Evolutionary conservation across 108 stramenopile genomes (phyloP).

Genomic region (Skeletonema costatum): DNA sequence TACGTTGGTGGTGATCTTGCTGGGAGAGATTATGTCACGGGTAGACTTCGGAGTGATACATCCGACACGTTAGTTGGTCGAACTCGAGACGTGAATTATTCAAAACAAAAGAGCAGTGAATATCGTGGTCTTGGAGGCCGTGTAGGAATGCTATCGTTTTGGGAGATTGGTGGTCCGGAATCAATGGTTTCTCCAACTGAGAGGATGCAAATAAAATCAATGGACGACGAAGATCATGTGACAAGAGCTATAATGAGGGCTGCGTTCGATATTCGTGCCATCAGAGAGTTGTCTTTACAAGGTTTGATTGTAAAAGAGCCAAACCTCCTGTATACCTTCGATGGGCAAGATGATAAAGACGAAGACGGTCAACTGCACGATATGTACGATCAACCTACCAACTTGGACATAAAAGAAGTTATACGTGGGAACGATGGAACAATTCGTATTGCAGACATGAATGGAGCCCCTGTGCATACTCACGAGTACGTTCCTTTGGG

Average conservation of each 20-base stretch:
- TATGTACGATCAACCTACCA: constrained; percentile 1
- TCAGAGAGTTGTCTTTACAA: constrained; percentile 28
- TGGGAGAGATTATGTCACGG: constrained; percentile 16
- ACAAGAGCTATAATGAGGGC: constrained; percentile 20
- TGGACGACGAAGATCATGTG: constrained; percentile 40
- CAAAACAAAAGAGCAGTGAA: background rate
- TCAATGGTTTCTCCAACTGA: constrained; percentile 1
- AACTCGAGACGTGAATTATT: background rate
- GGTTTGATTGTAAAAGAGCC: constrained; percentile 37
- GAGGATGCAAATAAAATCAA: constrained; percentile 31
- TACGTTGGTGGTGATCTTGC: constrained; percentile 33
- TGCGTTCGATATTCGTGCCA: constrained; percentile 29
- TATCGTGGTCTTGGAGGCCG: constrained; percentile 28
- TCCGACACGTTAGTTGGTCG: constrained; percentile 18
- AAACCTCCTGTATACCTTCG: constrained; percentile 33
- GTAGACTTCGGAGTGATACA: constrained; percentile 2
- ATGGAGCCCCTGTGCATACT: background rate
- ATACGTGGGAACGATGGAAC: constrained; percentile 16
- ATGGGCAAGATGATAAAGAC: constrained; percentile 21
- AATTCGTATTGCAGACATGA: constrained; percentile 5
- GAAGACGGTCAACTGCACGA: background rate
- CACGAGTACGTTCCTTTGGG: constrained; percentile 47
- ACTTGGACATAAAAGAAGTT: constrained; percentile 10
- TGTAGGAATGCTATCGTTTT: constrained; percentile 43
- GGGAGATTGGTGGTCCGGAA: constrained; percentile 30